A percentile compares a stretch with the other conserved stretches of the same genome.
phyloP scores from a whole-genome alignment of 129 eudicot species.

The Gnaphalium uliginosum region DNA sequence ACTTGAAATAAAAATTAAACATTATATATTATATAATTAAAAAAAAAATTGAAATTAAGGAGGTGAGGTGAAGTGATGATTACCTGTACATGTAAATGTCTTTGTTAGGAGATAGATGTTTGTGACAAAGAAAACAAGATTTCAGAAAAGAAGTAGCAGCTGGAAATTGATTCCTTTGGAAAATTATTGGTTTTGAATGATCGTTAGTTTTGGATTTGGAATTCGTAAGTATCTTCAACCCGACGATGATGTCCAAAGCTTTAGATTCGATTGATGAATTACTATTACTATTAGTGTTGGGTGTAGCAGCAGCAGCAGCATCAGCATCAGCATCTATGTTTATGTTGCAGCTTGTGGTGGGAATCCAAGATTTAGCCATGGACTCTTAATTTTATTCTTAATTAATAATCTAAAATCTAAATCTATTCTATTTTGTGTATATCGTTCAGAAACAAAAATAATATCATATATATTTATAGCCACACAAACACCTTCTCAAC shows the following conservation, averaged over 20 bases:
- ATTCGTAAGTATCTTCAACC: constrained; percentile 36
- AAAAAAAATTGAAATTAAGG: too few relatives aligned
- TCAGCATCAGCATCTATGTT: background rate
- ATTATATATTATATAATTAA: background rate
- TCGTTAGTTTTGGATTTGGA: background rate
- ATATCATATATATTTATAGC: constrained; percentile 18
- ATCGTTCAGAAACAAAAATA: background rate
- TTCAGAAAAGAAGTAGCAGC: constrained; percentile 37
- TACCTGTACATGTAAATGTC: constrained; percentile 74
- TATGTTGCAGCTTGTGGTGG: background rate
- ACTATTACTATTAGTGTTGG: too few relatives aligned
- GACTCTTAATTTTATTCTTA: too few relatives aligned
- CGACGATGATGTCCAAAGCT: constrained; percentile 21
- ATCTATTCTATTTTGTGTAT: too few relatives aligned
- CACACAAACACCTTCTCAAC: background rate
- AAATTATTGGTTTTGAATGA: constrained; percentile 36
- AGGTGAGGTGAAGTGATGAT: background rate
- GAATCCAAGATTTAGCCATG: constrained; percentile 19
- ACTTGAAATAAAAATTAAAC: background rate
- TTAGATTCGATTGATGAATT: constrained; percentile 17
- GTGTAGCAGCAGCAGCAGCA: too few relatives aligned
- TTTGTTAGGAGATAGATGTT: constrained; percentile 45
- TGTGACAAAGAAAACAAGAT: constrained; percentile 56
- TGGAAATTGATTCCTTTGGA: constrained; percentile 33
- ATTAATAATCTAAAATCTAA: too few relatives aligned